Percentiles rank a stretch among this genome's conserved stretches.
These are phyloP conservation scores for Saccharomycopsis selenospora DNA, from an alignment of 805 yeast species.

Conservation along the genomic window DNA sequence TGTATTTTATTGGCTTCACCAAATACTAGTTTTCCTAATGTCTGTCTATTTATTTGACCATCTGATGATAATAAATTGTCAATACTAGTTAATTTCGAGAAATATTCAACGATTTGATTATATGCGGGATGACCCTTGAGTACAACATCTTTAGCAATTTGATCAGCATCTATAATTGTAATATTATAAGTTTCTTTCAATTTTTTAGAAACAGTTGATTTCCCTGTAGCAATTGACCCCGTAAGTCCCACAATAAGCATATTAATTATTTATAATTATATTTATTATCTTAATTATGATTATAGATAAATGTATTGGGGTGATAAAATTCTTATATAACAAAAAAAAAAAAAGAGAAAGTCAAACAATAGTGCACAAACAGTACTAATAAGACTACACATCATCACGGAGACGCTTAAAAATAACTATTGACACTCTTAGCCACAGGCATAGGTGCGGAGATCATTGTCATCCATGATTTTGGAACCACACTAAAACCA, in stretches of 20 bases:
- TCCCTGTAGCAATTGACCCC: conserved; percentile 97
- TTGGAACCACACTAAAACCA: too few relatives aligned
- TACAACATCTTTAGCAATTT: conserved; percentile 79
- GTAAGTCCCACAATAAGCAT: conserved; percentile 95
- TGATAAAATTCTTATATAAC: too few relatives aligned
- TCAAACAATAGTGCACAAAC: too few relatives aligned
- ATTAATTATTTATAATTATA: too few relatives aligned
- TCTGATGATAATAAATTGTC: conserved; percentile 32
- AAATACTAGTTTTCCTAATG: conserved; percentile 74
- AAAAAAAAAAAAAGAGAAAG: too few relatives aligned
- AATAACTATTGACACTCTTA: too few relatives aligned
- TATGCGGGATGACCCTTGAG: conserved; percentile 74
- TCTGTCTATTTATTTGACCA: conserved; percentile 56
- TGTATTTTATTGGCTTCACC: conserved; percentile 44
- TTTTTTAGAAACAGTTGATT: conserved; percentile 73
- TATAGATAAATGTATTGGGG: too few relatives aligned
- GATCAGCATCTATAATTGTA: conserved; percentile 81
- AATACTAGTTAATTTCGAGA: conserved; percentile 27
- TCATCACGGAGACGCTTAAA: too few relatives aligned
- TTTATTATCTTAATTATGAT: too few relatives aligned
- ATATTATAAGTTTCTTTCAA: conserved; percentile 45
- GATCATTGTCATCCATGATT: too few relatives aligned
- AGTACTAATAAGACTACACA: too few relatives aligned
- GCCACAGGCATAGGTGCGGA: too few relatives aligned
- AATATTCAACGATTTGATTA: conserved; percentile 52